Conservation (phyloP, 805 yeast species). For the Kregervanrija fluxuum region DNA sequence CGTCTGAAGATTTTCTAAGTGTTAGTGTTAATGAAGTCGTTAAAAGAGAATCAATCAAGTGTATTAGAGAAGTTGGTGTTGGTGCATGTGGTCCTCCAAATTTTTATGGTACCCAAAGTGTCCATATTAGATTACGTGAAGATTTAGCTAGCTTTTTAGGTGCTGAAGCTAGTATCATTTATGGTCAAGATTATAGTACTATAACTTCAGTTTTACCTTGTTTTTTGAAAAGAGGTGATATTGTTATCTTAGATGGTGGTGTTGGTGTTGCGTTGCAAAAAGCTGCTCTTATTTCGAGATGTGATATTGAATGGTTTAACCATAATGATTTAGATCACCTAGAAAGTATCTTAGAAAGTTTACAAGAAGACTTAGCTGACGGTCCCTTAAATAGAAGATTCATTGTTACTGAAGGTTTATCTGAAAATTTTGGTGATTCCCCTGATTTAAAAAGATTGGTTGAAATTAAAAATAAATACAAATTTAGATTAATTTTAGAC, state of each 20-base stretch:
- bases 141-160: slow-evolving; percentile 70
- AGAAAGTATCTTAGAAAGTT: slow-evolving; percentile 56
- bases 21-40: slow-evolving; percentile 44
- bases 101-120: slow-evolving; percentile 92
- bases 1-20: slow-evolving; percentile 66
- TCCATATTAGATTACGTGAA: slow-evolving; percentile 72
- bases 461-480: slow-evolving; percentile 70
- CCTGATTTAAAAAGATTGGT: slow-evolving; percentile 63
- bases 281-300: slow-evolving; percentile 80
- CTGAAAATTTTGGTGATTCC: slow-evolving; percentile 73
- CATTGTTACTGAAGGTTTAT: slow-evolving; percentile 86
- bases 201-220: slow-evolving; percentile 87
- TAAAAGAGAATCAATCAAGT: slow-evolving; percentile 44
- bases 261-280: slow-evolving; percentile 75
- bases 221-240: slow-evolving; percentile 91
- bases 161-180: slow-evolving; percentile 70
- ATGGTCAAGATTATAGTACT: slow-evolving; percentile 89
- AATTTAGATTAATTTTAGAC: slow-evolving; percentile 81
- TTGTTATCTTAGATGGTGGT: slow-evolving; percentile 79
- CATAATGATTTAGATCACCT: slow-evolving; percentile 87
- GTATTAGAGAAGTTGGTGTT: slow-evolving; percentile 72
- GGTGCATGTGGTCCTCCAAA: slow-evolving; percentile 99
- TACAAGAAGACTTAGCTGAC: slow-evolving; percentile 51
- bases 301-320: slow-evolving; percentile 74
- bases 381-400: slow-evolving; percentile 86